Evolutionary conservation across 352 stramenopile species (phyloP).

Genomic region (Globisporangium nodosum): DNA sequence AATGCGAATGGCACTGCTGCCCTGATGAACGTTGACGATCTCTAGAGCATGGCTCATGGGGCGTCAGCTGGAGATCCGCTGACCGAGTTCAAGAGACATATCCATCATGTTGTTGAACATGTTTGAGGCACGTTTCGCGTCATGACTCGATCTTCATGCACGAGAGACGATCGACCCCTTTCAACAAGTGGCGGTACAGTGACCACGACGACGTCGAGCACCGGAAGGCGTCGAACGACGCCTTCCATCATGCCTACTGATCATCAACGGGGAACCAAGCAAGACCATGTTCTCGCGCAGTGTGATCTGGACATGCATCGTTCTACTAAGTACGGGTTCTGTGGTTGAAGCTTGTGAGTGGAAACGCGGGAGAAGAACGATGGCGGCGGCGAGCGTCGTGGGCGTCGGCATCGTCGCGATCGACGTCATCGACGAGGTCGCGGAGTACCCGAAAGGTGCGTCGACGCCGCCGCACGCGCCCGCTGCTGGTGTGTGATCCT

Average conservation of each 20-base stretch:
- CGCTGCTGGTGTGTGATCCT: not conserved
- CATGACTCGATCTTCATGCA: too few relatives aligned
- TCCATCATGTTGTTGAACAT: too few relatives aligned
- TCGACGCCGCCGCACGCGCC: not conserved
- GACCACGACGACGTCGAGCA: too few relatives aligned
- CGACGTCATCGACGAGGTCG: slow-evolving; percentile 64
- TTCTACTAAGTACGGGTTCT: slow-evolving; percentile 1
- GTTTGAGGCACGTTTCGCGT: too few relatives aligned
- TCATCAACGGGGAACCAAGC: not conserved
- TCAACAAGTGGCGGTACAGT: too few relatives aligned
- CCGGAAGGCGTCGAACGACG: not conserved
- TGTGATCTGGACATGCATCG: not conserved
- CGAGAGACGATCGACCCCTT: too few relatives aligned
- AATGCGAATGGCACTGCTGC: too few relatives aligned
- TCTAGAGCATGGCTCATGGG: too few relatives aligned
- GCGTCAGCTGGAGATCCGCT: too few relatives aligned
- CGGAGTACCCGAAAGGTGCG: slow-evolving; percentile 47
- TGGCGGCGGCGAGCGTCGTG: slow-evolving; percentile 18
- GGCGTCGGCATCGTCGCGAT: slow-evolving; percentile 68
- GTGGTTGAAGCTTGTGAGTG: slow-evolving; percentile 5
- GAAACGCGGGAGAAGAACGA: not conserved
- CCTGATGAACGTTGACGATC: too few relatives aligned
- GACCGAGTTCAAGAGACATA: too few relatives aligned
- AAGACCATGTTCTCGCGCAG: not conserved
- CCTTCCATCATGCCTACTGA: not conserved